Evolutionary conservation across 1,284 basidiomycete genomes (phyloP), one percentile per base, ranked within the genome.

Genomic region (Heterobasidion parviporum): DNA sequence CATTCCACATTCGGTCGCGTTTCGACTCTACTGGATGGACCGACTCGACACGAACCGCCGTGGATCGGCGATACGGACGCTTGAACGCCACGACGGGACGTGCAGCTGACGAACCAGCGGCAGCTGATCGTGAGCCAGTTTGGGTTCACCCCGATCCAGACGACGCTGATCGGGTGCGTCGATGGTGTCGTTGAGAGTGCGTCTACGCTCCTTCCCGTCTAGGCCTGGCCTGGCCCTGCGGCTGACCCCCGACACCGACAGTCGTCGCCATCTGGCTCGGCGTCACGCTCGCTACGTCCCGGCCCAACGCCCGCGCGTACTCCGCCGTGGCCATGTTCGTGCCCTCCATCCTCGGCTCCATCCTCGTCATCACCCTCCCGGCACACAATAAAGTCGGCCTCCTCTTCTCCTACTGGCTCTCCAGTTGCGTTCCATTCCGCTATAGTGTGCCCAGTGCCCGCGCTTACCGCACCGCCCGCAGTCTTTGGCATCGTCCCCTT

Each of bases 401-500:
- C 33, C 72, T 88, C 6, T 81, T 83, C 57, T 71, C 74, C 8
- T 71, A 79, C 45, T 89, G 83, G 80, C 66, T 81, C 2, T 82
- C 82, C 16, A 83, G 86, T 82, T 67, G 26, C 71, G 80, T 68
- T 1, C 20, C 15, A 16, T 34, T 35, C 7, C 43, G 35, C n/a
- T 38, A 3, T 9, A 12, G 14, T 43, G 26, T 50, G 63, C 1
- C 67, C 63, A 14, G 6, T 14, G 26, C 18, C 50, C 32, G 32
- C 10, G 43, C 47, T 35, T 10, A 52, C 43, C 14, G 14, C 20
- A 12, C 9, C 15, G 14, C n/a, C 32, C 15, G 59, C 61, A 70
- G 87, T 86, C 57, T 82, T 87, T 51, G 79, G 79, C 8, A 82
- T 87, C 0, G 81, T 86, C 0, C 81, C 80, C 3, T 89, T 89